These are phyloP conservation scores for Filobasidium uniguttulatum DNA, from an alignment of 1,284 basidiomycete genomes.

Conservation along the genomic window DNA sequence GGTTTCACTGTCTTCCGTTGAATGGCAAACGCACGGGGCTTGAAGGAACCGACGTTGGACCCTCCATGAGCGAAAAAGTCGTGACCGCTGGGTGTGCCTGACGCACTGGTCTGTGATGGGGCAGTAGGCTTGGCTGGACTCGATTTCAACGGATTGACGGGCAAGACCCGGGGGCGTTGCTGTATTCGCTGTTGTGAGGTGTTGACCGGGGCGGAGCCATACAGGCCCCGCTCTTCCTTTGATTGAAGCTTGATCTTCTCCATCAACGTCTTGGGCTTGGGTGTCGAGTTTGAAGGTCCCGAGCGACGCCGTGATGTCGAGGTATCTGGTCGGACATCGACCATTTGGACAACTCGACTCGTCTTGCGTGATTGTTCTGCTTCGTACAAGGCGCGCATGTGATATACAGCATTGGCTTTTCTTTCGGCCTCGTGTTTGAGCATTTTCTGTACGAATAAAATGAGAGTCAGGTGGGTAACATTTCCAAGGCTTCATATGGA, in stretches of 20 bases:
- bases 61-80: too few species aligned
- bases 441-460: background rate
- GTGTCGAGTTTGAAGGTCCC: background rate
- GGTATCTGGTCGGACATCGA: conserved; percentile 1
- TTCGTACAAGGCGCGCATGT: conserved; percentile 9
- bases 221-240: background rate
- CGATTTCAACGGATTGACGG: too few species aligned
- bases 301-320: background rate
- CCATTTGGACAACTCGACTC: background rate
- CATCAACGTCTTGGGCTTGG: conserved; percentile 1
- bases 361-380: background rate
- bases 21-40: too few species aligned
- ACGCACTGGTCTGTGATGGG: too few species aligned
- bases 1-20: too few species aligned
- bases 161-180: too few species aligned
- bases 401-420: conserved; percentile 8
- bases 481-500: background rate
- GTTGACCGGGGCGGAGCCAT: too few species aligned
- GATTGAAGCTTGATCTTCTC: conserved; percentile 4
- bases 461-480: background rate
- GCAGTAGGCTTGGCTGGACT: too few species aligned
- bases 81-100: too few species aligned
- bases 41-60: too few species aligned
- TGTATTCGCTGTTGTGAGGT: too few species aligned
- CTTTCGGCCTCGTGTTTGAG: conserved; percentile 1